phyloP scores from a whole-genome alignment of 192 early-diverging fungal species.

The Mortierella claussenii region DNA sequence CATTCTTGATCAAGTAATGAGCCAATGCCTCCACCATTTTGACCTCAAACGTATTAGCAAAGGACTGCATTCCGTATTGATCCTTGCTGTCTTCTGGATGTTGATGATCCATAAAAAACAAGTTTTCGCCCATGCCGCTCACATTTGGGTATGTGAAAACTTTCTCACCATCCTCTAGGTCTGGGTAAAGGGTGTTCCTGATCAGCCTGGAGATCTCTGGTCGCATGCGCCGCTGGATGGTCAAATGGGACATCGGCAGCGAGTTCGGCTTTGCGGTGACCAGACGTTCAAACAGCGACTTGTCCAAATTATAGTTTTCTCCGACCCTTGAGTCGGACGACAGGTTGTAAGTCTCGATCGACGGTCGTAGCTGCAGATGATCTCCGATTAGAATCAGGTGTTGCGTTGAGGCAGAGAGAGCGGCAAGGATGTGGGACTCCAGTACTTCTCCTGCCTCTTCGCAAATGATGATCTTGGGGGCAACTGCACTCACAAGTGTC shows the following conservation, averaged over 20 bases:
- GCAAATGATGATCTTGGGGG: constrained; percentile 63
- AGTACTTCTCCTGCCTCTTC: constrained; percentile 71
- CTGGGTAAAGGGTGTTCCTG: constrained; percentile 56
- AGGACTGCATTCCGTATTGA: constrained; percentile 56
- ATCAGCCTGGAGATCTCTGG: constrained; percentile 62
- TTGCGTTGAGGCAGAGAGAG: constrained; percentile 57
- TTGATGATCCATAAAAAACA: constrained; percentile 62
- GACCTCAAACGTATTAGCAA: constrained; percentile 59
- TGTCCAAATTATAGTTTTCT: constrained; percentile 53
- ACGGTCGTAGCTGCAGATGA: constrained; percentile 49
- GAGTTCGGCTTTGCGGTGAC: constrained; percentile 38
- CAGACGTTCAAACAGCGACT: constrained; percentile 64
- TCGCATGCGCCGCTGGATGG: constrained; percentile 64
- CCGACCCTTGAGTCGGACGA: constrained; percentile 54
- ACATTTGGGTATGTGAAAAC: constrained; percentile 46
- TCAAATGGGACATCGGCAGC: constrained; percentile 55
- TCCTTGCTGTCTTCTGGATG: constrained; percentile 56
- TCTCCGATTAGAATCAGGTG: constrained; percentile 69
- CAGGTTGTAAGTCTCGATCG: constrained; percentile 35
- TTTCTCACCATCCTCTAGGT: constrained; percentile 51
- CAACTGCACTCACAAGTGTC: constrained; percentile 50
- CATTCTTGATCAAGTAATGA: constrained; percentile 61
- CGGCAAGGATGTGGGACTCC: constrained; percentile 63
- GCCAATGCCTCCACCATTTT: constrained; percentile 61
- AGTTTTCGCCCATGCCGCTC: constrained; percentile 52